Conservation (phyloP, 2,329 filamentous ascomycete genomes). For the Thermomyces lanuginosus region DNA sequence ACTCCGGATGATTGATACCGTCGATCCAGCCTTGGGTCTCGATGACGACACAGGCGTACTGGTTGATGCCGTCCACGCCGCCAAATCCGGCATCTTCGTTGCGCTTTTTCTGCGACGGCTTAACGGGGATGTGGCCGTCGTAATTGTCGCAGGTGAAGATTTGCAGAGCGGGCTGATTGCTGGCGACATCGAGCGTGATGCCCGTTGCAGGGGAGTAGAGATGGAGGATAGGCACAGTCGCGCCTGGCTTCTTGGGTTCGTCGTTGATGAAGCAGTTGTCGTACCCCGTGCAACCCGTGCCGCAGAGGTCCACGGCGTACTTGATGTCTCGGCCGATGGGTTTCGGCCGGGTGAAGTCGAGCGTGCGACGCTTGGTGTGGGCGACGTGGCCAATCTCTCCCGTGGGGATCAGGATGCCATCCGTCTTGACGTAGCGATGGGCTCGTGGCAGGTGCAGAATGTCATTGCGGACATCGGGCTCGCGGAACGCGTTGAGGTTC, state of each 20-base stretch:
- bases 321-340: conserved; percentile 55
- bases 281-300: conserved; percentile 67
- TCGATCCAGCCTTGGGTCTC: conserved; percentile 93
- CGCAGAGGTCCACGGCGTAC: conserved; percentile 56
- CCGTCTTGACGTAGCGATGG: conserved; percentile 29
- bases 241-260: conserved; percentile 20
- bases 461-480: conserved; percentile 26
- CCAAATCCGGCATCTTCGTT: conserved; percentile 41
- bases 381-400: conserved; percentile 61
- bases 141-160: conserved; percentile 69
- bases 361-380: conserved; percentile 40
- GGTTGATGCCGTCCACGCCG: conserved; percentile 28
- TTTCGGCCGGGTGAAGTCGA: conserved; percentile 60
- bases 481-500: conserved; percentile 35
- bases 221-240: conserved; percentile 37
- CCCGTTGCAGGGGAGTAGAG: conserved; percentile 55
- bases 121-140: conserved; percentile 43
- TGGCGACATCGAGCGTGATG: conserved; percentile 65
- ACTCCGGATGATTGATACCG: conserved; percentile 79
- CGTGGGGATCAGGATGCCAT: conserved; percentile 55
- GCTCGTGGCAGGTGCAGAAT: conserved; percentile 32
- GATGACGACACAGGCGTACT: conserved; percentile 77
- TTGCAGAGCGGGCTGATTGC: conserved; percentile 76
- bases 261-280: conserved; percentile 43
- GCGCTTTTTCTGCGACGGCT: conserved; percentile 28